Conservation (phyloP, 257 asterid genomes). For the Gardenia jasminoides region DNA sequence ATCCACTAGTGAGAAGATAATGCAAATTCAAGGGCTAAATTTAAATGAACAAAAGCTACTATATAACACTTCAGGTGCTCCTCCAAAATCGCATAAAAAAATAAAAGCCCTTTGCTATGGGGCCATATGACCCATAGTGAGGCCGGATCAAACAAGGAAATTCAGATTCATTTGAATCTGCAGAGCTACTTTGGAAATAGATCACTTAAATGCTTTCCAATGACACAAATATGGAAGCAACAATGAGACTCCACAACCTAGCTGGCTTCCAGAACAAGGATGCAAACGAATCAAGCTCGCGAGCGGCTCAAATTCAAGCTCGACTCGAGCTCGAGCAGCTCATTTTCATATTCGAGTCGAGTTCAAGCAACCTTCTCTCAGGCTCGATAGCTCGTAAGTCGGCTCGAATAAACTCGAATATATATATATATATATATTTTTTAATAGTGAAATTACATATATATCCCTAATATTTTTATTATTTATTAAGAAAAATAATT, state of each 20-base stretch:
- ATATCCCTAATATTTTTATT: no score
- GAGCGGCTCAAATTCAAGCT: no score
- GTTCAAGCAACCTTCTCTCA: no score
- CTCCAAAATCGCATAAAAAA: background rate
- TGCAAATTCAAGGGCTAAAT: background rate
- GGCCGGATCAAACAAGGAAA: background rate
- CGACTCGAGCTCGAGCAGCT: no score
- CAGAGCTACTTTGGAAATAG: background rate
- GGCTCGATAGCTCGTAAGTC: no score
- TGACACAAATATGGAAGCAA: background rate
- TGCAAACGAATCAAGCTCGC: no score
- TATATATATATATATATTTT: no score
- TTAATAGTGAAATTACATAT: no score
- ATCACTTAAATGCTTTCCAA: background rate
- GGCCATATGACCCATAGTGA: background rate
- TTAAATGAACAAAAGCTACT: background rate
- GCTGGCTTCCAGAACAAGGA: background rate
- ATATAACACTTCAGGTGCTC: background rate
- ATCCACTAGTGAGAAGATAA: background rate
- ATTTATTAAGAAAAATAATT: no score
- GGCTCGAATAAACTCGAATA: no score
- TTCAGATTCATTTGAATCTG: background rate
- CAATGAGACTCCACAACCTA: background rate
- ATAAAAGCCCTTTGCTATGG: background rate
- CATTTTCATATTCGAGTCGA: no score